Percentiles rank a stretch among this genome's conserved stretches.
phyloP scores from a whole-genome alignment of 2,329 filamentous ascomycete species.

The Bretziella fagacearum region DNA sequence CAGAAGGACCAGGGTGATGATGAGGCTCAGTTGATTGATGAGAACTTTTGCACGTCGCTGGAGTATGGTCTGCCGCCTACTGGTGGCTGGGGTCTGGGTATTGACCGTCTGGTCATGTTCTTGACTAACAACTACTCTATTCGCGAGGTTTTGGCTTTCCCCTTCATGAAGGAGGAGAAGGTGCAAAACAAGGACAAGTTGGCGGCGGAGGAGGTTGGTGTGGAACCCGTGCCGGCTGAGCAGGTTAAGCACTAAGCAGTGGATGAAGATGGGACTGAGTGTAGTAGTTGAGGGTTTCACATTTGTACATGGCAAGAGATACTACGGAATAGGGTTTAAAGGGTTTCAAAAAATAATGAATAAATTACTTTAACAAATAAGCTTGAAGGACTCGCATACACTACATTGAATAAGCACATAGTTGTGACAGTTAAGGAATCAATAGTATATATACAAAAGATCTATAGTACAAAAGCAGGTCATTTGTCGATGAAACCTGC shows the following conservation, averaged over 20 bases:
- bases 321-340: constrained; percentile 13
- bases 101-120: constrained; percentile 90
- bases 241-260: constrained; percentile 26
- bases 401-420: neutral
- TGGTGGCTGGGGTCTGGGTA: constrained; percentile 91
- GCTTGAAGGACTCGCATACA: no score
- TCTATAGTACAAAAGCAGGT: constrained; percentile 1
- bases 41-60: constrained; percentile 81
- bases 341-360: constrained; percentile 10
- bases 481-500: no score
- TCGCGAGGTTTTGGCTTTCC: constrained; percentile 90
- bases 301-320: constrained; percentile 1
- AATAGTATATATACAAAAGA: neutral
- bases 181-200: constrained; percentile 31
- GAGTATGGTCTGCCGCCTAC: constrained; percentile 88
- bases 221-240: constrained; percentile 42
- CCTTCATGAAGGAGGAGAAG: constrained; percentile 85
- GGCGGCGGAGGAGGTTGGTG: constrained; percentile 44
- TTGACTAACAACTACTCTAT: constrained; percentile 86
- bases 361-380: constrained; percentile 1
- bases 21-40: constrained; percentile 88
- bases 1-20: constrained; percentile 96
- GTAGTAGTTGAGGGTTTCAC: neutral
- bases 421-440: neutral
- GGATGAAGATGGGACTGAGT: no score